These are phyloP conservation scores for Colletotrichum noveboracense DNA, from an alignment of 2,329 filamentous ascomycete species.

Conservation along the genomic window DNA sequence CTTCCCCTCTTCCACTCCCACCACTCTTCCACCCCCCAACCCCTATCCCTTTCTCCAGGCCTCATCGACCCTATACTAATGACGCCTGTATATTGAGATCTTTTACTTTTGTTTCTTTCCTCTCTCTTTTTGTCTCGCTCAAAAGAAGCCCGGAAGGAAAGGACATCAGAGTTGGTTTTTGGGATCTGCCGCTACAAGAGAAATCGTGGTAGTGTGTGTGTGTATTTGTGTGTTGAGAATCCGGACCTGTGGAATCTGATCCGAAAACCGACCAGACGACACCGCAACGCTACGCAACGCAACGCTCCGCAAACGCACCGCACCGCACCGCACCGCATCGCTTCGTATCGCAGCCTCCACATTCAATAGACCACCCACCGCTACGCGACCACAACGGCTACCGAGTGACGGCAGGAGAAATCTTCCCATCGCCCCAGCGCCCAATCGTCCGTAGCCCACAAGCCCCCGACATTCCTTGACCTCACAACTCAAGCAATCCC, in stretches of 20 bases:
- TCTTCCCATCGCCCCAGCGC: constrained; percentile 17
- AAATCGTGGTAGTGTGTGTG: neutral
- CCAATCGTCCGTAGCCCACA: constrained; percentile 17
- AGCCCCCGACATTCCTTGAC: constrained; percentile 25
- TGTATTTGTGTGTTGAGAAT: neutral
- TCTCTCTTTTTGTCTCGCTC: constrained; percentile 11
- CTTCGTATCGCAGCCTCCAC: constrained; percentile 20
- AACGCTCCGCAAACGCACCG: neutral
- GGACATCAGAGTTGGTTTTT: constrained; percentile 7
- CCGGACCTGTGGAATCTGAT: constrained; percentile 13
- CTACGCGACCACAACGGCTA: constrained; percentile 21
- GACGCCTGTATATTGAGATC: constrained; percentile 25
- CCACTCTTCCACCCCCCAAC: neutral
- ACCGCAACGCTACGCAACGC: neutral
- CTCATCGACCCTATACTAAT: constrained; percentile 24
- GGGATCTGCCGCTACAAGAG: neutral
- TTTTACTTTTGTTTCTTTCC: constrained; percentile 21
- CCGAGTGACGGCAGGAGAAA: constrained; percentile 21
- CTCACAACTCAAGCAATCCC: constrained; percentile 3
- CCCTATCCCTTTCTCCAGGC: constrained; percentile 25
- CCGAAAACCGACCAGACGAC: constrained; percentile 6
- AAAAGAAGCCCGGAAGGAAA: constrained; percentile 12
- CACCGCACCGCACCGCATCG: neutral
- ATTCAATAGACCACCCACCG: constrained; percentile 14
- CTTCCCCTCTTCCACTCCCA: neutral